Base-by-base conservation (phyloP, 176 grass and related monocot genomes). In the Raddia distichophylla region DNA sequence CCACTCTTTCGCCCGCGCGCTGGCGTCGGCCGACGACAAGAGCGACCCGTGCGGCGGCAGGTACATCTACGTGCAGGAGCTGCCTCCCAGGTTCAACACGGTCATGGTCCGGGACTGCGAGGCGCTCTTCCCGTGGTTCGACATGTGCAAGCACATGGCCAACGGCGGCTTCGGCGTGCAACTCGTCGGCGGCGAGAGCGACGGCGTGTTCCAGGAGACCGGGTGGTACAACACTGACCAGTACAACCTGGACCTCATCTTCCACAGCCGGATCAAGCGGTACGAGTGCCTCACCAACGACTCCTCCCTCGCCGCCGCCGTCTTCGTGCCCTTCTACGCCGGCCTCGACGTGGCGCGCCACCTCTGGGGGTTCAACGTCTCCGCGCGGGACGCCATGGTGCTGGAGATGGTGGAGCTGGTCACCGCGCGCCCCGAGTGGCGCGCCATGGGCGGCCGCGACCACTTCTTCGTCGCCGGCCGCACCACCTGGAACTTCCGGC, bases 231-330 rank as follows among this genome's bases (percentile, higher is more conserved):
- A 82, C 74, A 84, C 95, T 50, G 86, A 95, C 86, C 45, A 90
- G 82, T 85, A 80, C 80, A 80, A 71, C 11, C 87, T 95, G 7
- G 95, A 95, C 76, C 65, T 98, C 78, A 87, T 95, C 76, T 93
- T 98, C 89, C 90, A 89, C 77, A 85, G 90, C 14, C 88, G 95
- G 58, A 88, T 98, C 62, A 89, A 73, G 45, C 88, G 85, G 72
- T 93, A 98, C 60, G 92, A 95, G n/a, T 98, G 95, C 86, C 90
- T 98, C 61, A 98, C 92, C 60, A 66, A 83, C 44, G 89, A 98
- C 27, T 81, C 95, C 1, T 88, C 90, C 7, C 70, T 82, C 9
- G 92, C 92, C 0, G 84, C 89, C 35, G 92, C 95, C 22, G 43
- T 95, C 35, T 98, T 88, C 61, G 88, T 98, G 57, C 90, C 95